Conservation (phyloP, 495 filamentous ascomycete species). For the Hyaloscypha bicolor region DNA sequence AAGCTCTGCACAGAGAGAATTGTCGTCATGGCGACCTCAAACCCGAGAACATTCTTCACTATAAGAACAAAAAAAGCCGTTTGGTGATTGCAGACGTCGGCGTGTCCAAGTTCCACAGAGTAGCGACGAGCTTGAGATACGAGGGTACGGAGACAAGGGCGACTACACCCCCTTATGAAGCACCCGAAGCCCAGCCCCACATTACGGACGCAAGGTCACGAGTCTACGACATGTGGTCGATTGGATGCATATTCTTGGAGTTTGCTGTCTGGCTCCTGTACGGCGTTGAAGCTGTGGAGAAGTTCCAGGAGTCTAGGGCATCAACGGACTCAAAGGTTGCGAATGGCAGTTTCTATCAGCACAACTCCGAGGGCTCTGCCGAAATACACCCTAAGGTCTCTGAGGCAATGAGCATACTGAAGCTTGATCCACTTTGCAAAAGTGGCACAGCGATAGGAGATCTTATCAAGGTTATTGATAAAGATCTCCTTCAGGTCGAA, state of each 20-base stretch:
- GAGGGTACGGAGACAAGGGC: neutral
- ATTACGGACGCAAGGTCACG: constrained; percentile 31
- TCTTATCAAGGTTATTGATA: no score
- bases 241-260: constrained; percentile 41
- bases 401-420: no score
- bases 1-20: constrained; percentile 1
- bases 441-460: no score
- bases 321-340: no score
- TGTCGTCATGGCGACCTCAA: constrained; percentile 8
- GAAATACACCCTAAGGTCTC: no score
- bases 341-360: no score
- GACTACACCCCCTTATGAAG: neutral
- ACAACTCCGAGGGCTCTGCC: no score
- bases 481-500: no score
- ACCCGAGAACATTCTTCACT: constrained; percentile 11
- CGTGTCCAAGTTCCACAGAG: neutral
- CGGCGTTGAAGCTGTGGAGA: neutral
- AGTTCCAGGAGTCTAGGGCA: no score
- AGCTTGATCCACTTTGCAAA: no score
- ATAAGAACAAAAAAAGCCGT: neutral
- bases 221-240: constrained; percentile 40
- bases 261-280: constrained; percentile 32
- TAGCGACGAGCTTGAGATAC: neutral
- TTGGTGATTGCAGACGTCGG: constrained; percentile 11
- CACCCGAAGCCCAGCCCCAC: neutral